These are phyloP conservation scores for Malus hybrid DNA, from an alignment of 331 rosid species.

Conservation along the genomic window DNA sequence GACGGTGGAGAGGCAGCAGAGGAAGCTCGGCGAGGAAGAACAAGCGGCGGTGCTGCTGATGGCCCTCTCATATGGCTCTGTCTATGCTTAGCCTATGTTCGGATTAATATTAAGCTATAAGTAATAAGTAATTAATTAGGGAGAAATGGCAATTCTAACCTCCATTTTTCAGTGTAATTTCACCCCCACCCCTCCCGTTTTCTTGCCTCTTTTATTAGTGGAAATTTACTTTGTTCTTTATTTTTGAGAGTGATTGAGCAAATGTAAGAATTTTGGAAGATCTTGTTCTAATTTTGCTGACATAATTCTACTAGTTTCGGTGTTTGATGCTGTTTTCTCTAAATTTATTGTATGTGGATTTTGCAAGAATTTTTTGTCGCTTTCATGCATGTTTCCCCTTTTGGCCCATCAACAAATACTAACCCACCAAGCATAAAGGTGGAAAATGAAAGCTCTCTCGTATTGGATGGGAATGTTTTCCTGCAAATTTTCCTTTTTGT, in stretches of 20 bases:
- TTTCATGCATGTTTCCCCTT: background rate
- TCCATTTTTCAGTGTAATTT: constrained; percentile 15
- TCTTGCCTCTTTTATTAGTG: constrained; percentile 9
- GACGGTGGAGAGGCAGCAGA: constrained; percentile 54
- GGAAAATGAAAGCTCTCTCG: background rate
- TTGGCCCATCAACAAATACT: background rate
- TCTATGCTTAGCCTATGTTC: constrained; percentile 42
- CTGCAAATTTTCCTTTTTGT: background rate
- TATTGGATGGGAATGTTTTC: background rate
- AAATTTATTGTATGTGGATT: background rate
- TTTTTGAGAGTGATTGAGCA: constrained; percentile 25
- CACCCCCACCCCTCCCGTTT: background rate
- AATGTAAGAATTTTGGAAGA: constrained; percentile 42
- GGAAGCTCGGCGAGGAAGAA: constrained; percentile 81
- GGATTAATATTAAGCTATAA: background rate
- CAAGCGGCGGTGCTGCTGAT: constrained; percentile 84
- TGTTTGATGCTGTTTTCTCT: background rate
- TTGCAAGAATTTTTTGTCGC: background rate
- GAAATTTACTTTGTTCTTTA: constrained; percentile 15
- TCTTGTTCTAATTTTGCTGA: constrained; percentile 37
- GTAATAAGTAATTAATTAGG: constrained; percentile 3
- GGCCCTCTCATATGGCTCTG: constrained; percentile 93
- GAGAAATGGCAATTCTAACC: constrained; percentile 19
- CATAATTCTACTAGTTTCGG: background rate
- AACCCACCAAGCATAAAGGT: background rate